Percentiles rank a stretch among this genome's conserved stretches.
These are phyloP conservation scores for Chaetomium sp. DNA, from an alignment of 2,329 filamentous ascomycete species.

Conservation along the genomic window DNA sequence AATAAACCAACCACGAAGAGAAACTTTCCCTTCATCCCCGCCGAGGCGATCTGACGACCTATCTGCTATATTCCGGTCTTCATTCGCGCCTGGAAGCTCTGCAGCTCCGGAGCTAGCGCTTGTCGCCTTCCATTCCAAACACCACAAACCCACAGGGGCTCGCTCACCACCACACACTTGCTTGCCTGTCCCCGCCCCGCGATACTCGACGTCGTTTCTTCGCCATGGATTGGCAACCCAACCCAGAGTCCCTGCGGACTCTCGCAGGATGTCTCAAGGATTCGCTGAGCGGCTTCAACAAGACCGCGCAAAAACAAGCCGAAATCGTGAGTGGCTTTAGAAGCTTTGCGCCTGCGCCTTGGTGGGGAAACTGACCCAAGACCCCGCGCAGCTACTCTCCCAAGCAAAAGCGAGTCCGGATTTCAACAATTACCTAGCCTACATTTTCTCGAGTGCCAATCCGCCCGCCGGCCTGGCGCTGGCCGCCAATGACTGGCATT, in stretches of 20 bases:
- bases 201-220: constrained; percentile 16
- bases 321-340: constrained; percentile 68
- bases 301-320: constrained; percentile 80
- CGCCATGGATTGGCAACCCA: constrained; percentile 79
- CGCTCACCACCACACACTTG: constrained; percentile 8
- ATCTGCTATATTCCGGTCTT: neutral
- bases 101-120: neutral
- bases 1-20: constrained; percentile 10
- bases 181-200: constrained; percentile 22
- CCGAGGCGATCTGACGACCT: neutral
- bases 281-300: constrained; percentile 83
- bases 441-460: constrained; percentile 75
- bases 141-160: neutral
- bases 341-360: neutral
- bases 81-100: neutral
- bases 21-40: neutral
- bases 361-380: constrained; percentile 21
- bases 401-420: constrained; percentile 88
- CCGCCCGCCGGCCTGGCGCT: constrained; percentile 62
- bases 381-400: constrained; percentile 73
- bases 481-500: constrained; percentile 64
- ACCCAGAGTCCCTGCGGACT: constrained; percentile 83
- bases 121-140: constrained; percentile 10
- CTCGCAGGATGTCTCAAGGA: constrained; percentile 87
- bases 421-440: constrained; percentile 96